Conservation (phyloP, 2,329 filamentous ascomycete genomes). For the Chaetoscypha palmicola region DNA sequence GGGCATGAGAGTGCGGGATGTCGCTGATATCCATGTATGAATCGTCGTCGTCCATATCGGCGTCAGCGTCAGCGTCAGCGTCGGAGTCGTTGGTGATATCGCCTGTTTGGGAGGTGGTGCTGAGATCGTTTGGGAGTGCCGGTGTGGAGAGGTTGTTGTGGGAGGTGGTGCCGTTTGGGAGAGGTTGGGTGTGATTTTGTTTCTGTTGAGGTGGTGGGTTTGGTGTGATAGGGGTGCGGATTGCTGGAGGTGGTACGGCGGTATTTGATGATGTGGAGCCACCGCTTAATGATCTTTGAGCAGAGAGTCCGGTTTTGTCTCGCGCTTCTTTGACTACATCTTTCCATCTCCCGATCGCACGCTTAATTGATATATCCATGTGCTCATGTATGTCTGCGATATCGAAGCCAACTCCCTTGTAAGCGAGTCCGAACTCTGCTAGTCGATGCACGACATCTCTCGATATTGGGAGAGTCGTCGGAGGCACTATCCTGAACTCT, state of each 20-base stretch:
- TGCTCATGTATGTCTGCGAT: conserved; percentile 47
- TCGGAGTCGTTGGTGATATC: conserved; percentile 9
- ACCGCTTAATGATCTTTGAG: conserved; percentile 41
- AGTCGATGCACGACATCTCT: conserved; percentile 41
- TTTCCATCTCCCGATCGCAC: conserved; percentile 57
- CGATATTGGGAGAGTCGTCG: conserved; percentile 46
- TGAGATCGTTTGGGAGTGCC: not conserved
- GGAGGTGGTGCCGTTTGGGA: too few relatives aligned
- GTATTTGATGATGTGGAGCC: conserved; percentile 12
- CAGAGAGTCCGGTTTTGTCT: conserved; percentile 36
- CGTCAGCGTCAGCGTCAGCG: conserved; percentile 23
- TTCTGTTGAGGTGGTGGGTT: conserved; percentile 1
- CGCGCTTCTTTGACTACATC: conserved; percentile 44
- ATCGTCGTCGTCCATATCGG: conserved; percentile 48
- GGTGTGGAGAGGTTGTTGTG: not conserved
- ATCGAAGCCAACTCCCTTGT: conserved; percentile 38
- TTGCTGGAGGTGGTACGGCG: conserved; percentile 1
- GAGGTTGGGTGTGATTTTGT: conserved; percentile 1
- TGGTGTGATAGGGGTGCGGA: conserved; percentile 5
- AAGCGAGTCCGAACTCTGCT: conserved; percentile 39
- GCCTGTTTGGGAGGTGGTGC: conserved; percentile 4
- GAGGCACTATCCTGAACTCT: conserved; percentile 48
- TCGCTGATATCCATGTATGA: conserved; percentile 43
- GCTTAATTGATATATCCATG: conserved; percentile 43
- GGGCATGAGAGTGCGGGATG: conserved; percentile 14